These are phyloP conservation scores for Fusarium compactum DNA, from an alignment of 2,329 filamentous ascomycete genomes.

Conservation along the genomic window DNA sequence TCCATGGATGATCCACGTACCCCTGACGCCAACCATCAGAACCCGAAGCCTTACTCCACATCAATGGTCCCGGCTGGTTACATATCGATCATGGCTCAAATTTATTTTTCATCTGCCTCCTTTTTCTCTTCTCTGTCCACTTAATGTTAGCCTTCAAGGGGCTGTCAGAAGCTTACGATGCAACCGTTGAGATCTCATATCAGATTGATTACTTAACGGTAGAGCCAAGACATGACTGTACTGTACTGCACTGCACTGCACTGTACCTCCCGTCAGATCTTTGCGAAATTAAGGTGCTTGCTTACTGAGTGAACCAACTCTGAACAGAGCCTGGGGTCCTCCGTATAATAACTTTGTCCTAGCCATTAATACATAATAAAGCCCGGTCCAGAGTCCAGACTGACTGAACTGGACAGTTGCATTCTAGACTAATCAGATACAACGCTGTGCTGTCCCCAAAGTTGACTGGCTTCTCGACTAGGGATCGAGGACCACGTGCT, in stretches of 20 bases:
- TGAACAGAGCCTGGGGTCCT: neutral
- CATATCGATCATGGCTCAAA: slow-evolving; percentile 37
- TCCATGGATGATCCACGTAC: slow-evolving; percentile 25
- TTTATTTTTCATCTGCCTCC: slow-evolving; percentile 27
- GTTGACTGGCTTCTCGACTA: slow-evolving; percentile 23
- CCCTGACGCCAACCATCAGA: slow-evolving; percentile 38
- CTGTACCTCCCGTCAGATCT: neutral
- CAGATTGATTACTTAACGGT: neutral
- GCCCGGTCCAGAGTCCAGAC: neutral
- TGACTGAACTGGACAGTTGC: slow-evolving; percentile 10
- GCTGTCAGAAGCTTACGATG: slow-evolving; percentile 7
- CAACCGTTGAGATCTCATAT: slow-evolving; percentile 20
- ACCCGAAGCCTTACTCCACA: slow-evolving; percentile 33
- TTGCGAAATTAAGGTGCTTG: neutral
- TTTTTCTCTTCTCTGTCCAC: slow-evolving; percentile 18
- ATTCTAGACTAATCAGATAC: slow-evolving; percentile 23
- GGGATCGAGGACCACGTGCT: slow-evolving; percentile 28
- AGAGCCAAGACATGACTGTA: slow-evolving; percentile 2
- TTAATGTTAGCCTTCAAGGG: neutral
- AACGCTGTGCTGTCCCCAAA: slow-evolving; percentile 5
- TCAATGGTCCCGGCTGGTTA: slow-evolving; percentile 14
- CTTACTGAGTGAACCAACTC: neutral
- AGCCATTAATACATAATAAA: neutral
- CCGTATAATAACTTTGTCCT: slow-evolving; percentile 6
- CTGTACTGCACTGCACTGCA: too few species aligned